Conservation (phyloP, 129 eudicot species). For the Flaveria brownii region DNA sequence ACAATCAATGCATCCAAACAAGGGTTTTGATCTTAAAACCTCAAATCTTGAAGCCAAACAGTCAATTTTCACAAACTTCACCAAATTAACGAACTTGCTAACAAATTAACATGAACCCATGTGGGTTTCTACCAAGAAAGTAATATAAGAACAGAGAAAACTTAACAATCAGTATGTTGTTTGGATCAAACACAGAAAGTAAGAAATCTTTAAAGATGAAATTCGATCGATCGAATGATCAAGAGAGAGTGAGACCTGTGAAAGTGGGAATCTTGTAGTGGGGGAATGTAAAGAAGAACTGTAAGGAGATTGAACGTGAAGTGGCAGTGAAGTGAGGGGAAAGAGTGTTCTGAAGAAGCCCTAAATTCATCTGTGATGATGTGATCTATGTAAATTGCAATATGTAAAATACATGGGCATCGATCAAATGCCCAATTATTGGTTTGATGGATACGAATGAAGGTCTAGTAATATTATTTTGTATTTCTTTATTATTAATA, state of each 20-base stretch:
- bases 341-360: slow-evolving; percentile 29
- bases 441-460: background rate
- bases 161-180: background rate
- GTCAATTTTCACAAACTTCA: background rate
- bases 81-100: background rate
- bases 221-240: slow-evolving; percentile 11
- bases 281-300: slow-evolving; percentile 25
- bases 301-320: slow-evolving; percentile 13
- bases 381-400: background rate
- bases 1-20: background rate
- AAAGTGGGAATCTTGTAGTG: slow-evolving; percentile 32
- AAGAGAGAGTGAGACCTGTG: slow-evolving; percentile 41
- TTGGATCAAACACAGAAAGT: slow-evolving; percentile 28
- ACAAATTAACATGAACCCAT: slow-evolving; percentile 22
- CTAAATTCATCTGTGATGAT: slow-evolving; percentile 42
- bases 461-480: background rate
- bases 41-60: slow-evolving; percentile 16
- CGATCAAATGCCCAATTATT: slow-evolving; percentile 19
- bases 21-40: background rate
- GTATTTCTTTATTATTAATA: background rate
- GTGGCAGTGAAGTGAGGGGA: slow-evolving; percentile 29
- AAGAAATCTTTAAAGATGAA: slow-evolving; percentile 20
- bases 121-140: slow-evolving; percentile 2
- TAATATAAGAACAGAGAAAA: background rate
- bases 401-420: background rate